Evolutionary conservation across 306 rosid genomes (phyloP).

Genomic region (Fragaria vesca): DNA sequence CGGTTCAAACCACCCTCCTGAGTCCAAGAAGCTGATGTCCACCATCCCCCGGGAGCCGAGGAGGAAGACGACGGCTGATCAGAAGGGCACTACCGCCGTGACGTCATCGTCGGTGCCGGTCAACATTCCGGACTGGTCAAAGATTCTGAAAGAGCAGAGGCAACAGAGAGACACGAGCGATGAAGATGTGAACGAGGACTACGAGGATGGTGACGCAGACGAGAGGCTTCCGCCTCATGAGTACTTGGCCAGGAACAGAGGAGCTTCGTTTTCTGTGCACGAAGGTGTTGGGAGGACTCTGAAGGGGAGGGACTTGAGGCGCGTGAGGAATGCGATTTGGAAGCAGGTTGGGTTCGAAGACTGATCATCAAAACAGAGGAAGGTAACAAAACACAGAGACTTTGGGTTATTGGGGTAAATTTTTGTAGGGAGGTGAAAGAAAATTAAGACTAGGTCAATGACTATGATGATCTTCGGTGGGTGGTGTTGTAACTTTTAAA

Average conservation of each 20-base stretch:
- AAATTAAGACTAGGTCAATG: neutral
- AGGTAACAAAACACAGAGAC: slow-evolving; percentile 3
- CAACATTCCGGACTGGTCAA: slow-evolving; percentile 81
- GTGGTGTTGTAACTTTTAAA: neutral
- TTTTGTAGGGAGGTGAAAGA: slow-evolving; percentile 3
- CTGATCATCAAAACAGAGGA: slow-evolving; percentile 11
- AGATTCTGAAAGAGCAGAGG: slow-evolving; percentile 55
- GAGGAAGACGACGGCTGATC: slow-evolving; percentile 16
- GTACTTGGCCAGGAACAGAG: slow-evolving; percentile 77
- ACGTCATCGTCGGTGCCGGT: slow-evolving; percentile 61
- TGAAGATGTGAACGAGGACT: slow-evolving; percentile 7
- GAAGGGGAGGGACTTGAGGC: slow-evolving; percentile 79
- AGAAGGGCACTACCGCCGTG: neutral
- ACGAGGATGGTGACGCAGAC: slow-evolving; percentile 5
- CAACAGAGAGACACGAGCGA: slow-evolving; percentile 13
- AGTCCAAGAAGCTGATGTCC: slow-evolving; percentile 30
- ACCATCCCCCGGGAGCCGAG: slow-evolving; percentile 30
- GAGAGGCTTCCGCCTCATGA: slow-evolving; percentile 72
- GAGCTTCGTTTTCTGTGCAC: slow-evolving; percentile 76
- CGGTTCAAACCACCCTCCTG: neutral
- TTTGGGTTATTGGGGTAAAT: slow-evolving; percentile 19
- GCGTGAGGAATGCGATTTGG: slow-evolving; percentile 93
- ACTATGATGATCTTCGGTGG: slow-evolving; percentile 1
- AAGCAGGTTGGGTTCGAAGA: slow-evolving; percentile 80
- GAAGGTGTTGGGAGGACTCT: slow-evolving; percentile 96